Base-by-base conservation (phyloP, 768 basidiomycete genomes). In the Suillus spraguei region DNA sequence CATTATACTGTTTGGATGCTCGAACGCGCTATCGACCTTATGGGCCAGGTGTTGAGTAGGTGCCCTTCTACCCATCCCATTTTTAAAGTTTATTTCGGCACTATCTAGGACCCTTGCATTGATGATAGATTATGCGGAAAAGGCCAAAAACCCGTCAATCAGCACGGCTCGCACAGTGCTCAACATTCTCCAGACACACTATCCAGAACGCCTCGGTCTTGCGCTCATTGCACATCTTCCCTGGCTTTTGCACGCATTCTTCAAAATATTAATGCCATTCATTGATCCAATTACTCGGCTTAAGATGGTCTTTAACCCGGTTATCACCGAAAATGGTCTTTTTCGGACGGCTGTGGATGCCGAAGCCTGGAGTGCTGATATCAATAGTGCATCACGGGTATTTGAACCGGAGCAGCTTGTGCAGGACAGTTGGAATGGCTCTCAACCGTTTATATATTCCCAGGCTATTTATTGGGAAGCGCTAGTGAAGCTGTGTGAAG, bases 21-120 rank as follows among this genome's bases (percentile, higher is more conserved):
- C 35, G 94, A 97, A 73, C 84, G 90, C 1, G 78, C 82, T 20
- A 79, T 91, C 32, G 91, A 95, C 67, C 79, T 94, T 61, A 91
- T 93, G 87, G 85, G 82, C 87, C 90, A 24, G 92, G 91, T 28
- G 87, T 95, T 41, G 94, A 95, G 92, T 92, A 69, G 61, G 86
- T 79, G 22, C 46, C 44, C 22, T 61, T 22, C 5, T 36, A 17
- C 11, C 3, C 39, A 4, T 41, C 20, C 2, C 36, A 5, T 5
- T 5, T 13, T 17, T 16, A 9, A 3, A 28, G 5, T 35, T 56
- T 64, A 24, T 62, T 20, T 17, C 10, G 5, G 60, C 20, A 35
- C 17, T 42, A 22, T 28, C 36, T 65, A 93, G 92, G 72, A 87
- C 84, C 11, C 66, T 94, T 32, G 82, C 81, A 14, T 78, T 94